Evolutionary conservation across 257 asterid species (phyloP), one percentile per base, ranked within the genome.

Genomic region (Solanum chilense): DNA sequence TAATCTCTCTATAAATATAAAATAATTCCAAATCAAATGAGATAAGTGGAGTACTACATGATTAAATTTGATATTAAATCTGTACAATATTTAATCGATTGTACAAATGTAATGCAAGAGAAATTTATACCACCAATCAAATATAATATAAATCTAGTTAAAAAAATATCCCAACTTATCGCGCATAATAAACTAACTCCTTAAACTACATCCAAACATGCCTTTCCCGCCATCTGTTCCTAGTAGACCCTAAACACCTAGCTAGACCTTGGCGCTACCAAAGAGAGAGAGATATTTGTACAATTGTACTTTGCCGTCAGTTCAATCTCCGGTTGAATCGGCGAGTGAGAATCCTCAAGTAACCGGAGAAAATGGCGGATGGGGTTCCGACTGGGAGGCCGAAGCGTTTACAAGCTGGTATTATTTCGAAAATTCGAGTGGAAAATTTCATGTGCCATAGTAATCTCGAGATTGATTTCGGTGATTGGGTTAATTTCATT

Each of bases 371-470:
- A 78, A 78, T 78, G 85, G 85, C 14, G 68, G 85, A 47, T 89
- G 90, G 96, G 94, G 93, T 86, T 94, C 88, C 86, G n/a, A 31
- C 74, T 83, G 87, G 45, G 62, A 87, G 81, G 3, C 89, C 89
- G 42, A 89, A 86, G 84, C 89, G 92, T 78, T 82, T 74, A 33
- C 92, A 92, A 88, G 97, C 98, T 6, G 99, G 99, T 31, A 94
- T 93, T 70, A 93, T 97, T 89, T 93, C 95, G 89, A 92, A 85
- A 89, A 93, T 97, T 87, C 97, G 94, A 25, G 86, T 95, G 3
- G 98, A 95, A 80, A 96, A 97, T 86, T 97, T 97, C 90, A 97
- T 97, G 99, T 97, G 99, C 90, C 99, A 95, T 89, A 92, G 91
- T 84, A 94, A 89, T 86, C 96, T 97, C 44, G 98, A 97, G 85